Evolutionary conservation across 2,329 filamentous ascomycete species (phyloP).

Genomic region (Sclerotinia borealis): DNA sequence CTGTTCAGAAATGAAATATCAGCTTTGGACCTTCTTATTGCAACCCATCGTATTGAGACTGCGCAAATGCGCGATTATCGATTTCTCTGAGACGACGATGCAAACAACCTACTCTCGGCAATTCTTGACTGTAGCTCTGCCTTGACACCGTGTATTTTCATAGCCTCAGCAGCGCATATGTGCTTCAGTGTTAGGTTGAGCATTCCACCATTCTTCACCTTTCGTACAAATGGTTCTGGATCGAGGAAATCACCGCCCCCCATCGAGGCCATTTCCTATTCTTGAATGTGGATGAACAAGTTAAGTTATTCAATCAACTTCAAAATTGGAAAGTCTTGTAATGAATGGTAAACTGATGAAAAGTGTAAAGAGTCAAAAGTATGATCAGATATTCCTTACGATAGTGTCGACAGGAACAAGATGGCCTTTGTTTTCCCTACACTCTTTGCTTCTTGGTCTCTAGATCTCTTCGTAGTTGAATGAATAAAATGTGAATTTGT

Average conservation of each 20-base stretch:
- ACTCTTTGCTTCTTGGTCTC: background rate
- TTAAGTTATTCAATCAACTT: constrained; percentile 4
- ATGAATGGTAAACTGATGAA: background rate
- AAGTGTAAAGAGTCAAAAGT: background rate
- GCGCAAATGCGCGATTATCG: background rate
- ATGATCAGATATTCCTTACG: background rate
- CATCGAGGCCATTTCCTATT: constrained; percentile 31
- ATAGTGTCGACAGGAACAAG: background rate
- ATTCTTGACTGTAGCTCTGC: constrained; percentile 73
- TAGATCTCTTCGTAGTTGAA: background rate
- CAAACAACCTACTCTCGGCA: constrained; percentile 56
- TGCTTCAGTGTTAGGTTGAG: constrained; percentile 27
- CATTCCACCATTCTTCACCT: constrained; percentile 24
- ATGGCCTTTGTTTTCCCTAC: background rate
- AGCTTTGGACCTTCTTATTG: background rate
- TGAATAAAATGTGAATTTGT: background rate
- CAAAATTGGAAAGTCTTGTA: background rate
- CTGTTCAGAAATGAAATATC: constrained; percentile 16
- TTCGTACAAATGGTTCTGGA: constrained; percentile 26
- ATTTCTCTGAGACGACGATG: background rate
- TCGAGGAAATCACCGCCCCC: constrained; percentile 27
- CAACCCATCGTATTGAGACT: background rate
- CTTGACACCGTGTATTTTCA: constrained; percentile 80
- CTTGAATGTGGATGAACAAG: constrained; percentile 1
- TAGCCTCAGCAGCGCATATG: constrained; percentile 66